Percentiles rank a stretch among this genome's conserved stretches.
Evolutionary conservation across 495 filamentous ascomycete species (phyloP).

Genomic region (Aspergillus affinis): DNA sequence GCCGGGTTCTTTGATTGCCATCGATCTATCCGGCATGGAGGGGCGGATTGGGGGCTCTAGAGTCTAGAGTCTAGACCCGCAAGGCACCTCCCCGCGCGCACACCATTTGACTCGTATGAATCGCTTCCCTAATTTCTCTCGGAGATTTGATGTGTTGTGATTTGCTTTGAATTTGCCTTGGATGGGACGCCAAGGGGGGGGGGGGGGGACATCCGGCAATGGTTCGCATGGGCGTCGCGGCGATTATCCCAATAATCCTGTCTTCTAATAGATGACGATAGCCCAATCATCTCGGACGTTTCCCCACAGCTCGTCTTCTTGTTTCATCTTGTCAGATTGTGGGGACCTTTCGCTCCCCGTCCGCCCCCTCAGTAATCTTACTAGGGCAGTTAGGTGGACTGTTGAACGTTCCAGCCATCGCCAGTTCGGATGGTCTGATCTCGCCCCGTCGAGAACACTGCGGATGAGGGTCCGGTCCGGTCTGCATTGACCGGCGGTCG

Average conservation of each 20-base stretch:
- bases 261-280: conserved; percentile 1
- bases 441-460: conserved; percentile 13
- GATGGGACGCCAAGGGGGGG: too few relatives aligned
- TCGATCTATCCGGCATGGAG: too few relatives aligned
- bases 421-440: conserved; percentile 13
- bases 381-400: neutral
- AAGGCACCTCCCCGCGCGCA: too few relatives aligned
- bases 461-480: neutral
- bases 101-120: too few relatives aligned
- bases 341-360: conserved; percentile 4
- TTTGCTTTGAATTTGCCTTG: too few relatives aligned
- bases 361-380: neutral
- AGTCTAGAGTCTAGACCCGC: too few relatives aligned
- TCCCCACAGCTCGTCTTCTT: conserved; percentile 15
- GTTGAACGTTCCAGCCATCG: conserved; percentile 3
- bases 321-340: conserved; percentile 16
- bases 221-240: neutral
- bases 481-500: neutral
- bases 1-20: too few relatives aligned
- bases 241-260: neutral
- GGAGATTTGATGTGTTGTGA: too few relatives aligned
- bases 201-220: too few relatives aligned
- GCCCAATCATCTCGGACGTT: neutral
- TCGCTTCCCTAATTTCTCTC: too few relatives aligned
- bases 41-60: too few relatives aligned